Conservation (phyloP, 176 grass and related monocot species). For the Pontederia crassipes region DNA sequence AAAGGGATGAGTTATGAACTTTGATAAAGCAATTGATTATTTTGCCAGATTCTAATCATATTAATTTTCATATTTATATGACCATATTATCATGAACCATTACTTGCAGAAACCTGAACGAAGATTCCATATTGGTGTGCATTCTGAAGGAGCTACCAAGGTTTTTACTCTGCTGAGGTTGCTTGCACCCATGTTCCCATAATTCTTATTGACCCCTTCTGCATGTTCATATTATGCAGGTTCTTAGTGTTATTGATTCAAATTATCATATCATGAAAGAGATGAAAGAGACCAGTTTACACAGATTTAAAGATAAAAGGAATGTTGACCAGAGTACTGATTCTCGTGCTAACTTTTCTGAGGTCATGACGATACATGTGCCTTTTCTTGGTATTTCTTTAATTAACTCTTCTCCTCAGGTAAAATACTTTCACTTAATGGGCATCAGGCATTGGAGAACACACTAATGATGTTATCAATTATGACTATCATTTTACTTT, state of each 20-base stretch:
- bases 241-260: conserved; percentile 81
- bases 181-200: too few relatives aligned
- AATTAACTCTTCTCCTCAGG: conserved; percentile 88
- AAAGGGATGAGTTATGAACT: not conserved
- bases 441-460: not conserved
- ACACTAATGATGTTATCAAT: too few relatives aligned
- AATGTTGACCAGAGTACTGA: conserved; percentile 66
- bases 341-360: conserved; percentile 44
- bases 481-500: conserved; percentile 11
- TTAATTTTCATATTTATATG: not conserved
- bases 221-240: conserved; percentile 45
- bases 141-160: conserved; percentile 93
- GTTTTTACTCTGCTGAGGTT: conserved; percentile 11
- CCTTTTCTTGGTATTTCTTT: conserved; percentile 84
- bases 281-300: conserved; percentile 47
- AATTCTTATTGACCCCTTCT: conserved; percentile 9
- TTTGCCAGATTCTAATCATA: not conserved
- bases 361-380: conserved; percentile 66
- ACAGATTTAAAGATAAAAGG: conserved; percentile 62
- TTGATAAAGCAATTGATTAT: not conserved
- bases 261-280: conserved; percentile 64
- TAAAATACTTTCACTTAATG: conserved; percentile 18
- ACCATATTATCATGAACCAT: too few relatives aligned
- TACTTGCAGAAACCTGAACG: conserved; percentile 68
- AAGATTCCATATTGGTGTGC: conserved; percentile 67